Evolutionary conservation across 148 eudicot species (phyloP).

Genomic region (Camellia granthamiana): DNA sequence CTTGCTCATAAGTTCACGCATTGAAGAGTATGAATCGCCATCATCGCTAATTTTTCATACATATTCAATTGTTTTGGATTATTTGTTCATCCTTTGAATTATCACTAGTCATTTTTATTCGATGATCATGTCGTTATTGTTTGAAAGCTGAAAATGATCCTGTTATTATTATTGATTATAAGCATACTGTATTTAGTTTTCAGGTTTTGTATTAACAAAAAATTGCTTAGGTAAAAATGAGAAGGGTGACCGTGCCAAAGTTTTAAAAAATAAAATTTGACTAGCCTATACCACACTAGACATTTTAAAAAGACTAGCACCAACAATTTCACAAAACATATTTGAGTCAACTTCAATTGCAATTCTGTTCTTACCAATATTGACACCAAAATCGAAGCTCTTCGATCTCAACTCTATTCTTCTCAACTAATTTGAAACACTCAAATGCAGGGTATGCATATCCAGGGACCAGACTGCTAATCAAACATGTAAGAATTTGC

Average conservation of each 20-base stretch:
- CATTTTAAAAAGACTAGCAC: neutral
- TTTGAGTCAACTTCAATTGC: too few species aligned
- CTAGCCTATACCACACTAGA: neutral
- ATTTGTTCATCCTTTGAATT: too few species aligned
- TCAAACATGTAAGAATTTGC: neutral
- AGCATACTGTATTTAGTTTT: neutral
- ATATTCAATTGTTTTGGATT: too few species aligned
- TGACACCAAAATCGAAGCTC: conserved; percentile 99
- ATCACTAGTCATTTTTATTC: too few species aligned
- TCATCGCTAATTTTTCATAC: too few species aligned
- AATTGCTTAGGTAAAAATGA: neutral
- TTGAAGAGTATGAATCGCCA: too few species aligned
- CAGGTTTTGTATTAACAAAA: neutral
- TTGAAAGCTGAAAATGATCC: neutral
- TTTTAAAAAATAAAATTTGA: neutral
- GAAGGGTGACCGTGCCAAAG: neutral
- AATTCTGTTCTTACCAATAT: conserved; percentile 59
- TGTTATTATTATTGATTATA: neutral
- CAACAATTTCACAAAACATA: neutral
- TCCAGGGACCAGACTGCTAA: conserved; percentile 66
- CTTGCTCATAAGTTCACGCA: too few species aligned
- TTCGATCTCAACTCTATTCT: conserved; percentile 60
- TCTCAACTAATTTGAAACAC: conserved; percentile 83
- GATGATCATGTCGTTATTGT: neutral
- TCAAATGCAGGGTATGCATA: conserved; percentile 93